These are phyloP conservation scores for Apostasia ramifera DNA, from an alignment of 106 monocot species.

Conservation along the genomic window DNA sequence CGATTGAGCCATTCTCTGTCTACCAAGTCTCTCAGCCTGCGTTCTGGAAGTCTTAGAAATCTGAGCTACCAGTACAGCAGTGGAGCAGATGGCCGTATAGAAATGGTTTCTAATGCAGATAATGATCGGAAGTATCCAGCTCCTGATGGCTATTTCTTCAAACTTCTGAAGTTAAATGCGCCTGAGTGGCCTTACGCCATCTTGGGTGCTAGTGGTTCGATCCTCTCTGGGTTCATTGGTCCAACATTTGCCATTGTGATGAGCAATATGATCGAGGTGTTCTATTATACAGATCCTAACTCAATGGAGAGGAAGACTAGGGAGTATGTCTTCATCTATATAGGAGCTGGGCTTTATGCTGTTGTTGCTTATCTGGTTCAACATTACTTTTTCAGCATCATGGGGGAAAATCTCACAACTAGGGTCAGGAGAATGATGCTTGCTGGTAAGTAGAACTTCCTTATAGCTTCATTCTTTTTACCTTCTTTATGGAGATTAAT, in stretches of 20 bases:
- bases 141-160: constrained; percentile 85
- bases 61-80: constrained; percentile 96
- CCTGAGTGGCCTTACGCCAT: constrained; percentile 95
- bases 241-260: constrained; percentile 97
- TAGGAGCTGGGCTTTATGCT: constrained; percentile 93
- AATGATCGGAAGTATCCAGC: constrained; percentile 85
- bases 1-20: constrained; percentile 93
- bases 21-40: constrained; percentile 83
- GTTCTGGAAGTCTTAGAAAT: constrained; percentile 87
- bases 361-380: constrained; percentile 92
- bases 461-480: neutral
- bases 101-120: constrained; percentile 96
- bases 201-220: constrained; percentile 78
- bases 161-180: constrained; percentile 86
- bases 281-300: constrained; percentile 76
- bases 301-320: constrained; percentile 87
- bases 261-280: constrained; percentile 98
- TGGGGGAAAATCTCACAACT: constrained; percentile 98
- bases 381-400: constrained; percentile 99
- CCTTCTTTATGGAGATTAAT: neutral
- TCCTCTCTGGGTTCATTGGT: constrained; percentile 95
- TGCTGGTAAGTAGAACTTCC: constrained; percentile 33
- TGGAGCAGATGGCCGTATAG: constrained; percentile 89
- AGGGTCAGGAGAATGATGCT: constrained; percentile 99
- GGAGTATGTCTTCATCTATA: constrained; percentile 93